Percentiles rank a stretch among this genome's conserved stretches.
Conservation (phyloP, 2,329 filamentous ascomycete genomes). For the Colletotrichum tabaci region DNA sequence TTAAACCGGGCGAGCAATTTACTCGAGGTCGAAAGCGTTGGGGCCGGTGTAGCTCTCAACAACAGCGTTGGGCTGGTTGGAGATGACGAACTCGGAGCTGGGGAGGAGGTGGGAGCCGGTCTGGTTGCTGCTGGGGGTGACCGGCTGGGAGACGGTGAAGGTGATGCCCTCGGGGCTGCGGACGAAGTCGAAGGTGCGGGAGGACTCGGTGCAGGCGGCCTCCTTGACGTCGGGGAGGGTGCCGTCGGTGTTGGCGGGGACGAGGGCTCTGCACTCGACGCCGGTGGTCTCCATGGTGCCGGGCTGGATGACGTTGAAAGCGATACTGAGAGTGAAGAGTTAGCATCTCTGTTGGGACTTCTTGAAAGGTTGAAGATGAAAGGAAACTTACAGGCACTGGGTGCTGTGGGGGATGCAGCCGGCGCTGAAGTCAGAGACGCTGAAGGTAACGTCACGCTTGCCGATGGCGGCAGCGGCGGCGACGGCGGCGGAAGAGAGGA, state of each 20-base stretch:
- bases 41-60: slow-evolving; percentile 51
- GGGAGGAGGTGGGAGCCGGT: slow-evolving; percentile 48
- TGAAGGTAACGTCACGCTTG: slow-evolving; percentile 45
- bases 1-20: background rate
- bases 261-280: slow-evolving; percentile 46
- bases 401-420: slow-evolving; percentile 49
- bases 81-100: slow-evolving; percentile 45
- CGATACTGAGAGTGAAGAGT: background rate
- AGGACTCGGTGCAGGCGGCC: slow-evolving; percentile 49
- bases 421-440: slow-evolving; percentile 48
- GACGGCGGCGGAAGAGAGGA: slow-evolving; percentile 45
- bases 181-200: slow-evolving; percentile 49
- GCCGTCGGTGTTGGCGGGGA: slow-evolving; percentile 43
- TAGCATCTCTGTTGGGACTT: background rate
- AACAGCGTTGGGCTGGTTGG: slow-evolving; percentile 46
- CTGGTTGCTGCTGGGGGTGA: slow-evolving; percentile 47
- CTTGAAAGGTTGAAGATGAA: background rate
- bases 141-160: slow-evolving; percentile 48
- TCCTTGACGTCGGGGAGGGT: slow-evolving; percentile 50
- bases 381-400: slow-evolving; percentile 46
- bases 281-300: slow-evolving; percentile 48
- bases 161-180: slow-evolving; percentile 46
- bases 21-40: slow-evolving; percentile 32
- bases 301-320: slow-evolving; percentile 38
- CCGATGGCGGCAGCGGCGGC: slow-evolving; percentile 45